Evolutionary conservation across 768 basidiomycete genomes (phyloP).

Genomic region (Mycena sanguinolenta): DNA sequence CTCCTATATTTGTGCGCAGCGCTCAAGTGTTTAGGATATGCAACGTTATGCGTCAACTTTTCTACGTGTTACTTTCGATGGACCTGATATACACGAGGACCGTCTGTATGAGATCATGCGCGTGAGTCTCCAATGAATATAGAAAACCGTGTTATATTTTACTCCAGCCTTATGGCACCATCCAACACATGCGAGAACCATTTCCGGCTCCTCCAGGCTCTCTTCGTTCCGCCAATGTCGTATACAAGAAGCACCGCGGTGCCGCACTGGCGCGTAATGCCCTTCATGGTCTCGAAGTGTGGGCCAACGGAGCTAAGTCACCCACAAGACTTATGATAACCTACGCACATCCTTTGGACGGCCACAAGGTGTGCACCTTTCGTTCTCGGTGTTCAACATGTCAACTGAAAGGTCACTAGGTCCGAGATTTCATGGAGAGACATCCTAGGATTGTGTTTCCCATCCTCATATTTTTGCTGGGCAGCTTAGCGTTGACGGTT

Average conservation of each 20-base stretch:
- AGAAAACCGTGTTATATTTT: background rate
- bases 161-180: constrained; percentile 83
- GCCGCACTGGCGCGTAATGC: constrained; percentile 89
- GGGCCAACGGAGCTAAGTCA: constrained; percentile 29
- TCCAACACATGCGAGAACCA: constrained; percentile 75
- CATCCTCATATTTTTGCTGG: constrained; percentile 87
- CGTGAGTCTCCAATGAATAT: constrained; percentile 55
- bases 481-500: constrained; percentile 90
- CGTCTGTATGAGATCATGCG: constrained; percentile 82
- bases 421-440: constrained; percentile 85
- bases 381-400: background rate
- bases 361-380: constrained; percentile 61
- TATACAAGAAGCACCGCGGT: constrained; percentile 72
- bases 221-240: constrained; percentile 74
- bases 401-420: constrained; percentile 12
- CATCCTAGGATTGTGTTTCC: constrained; percentile 91
- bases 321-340: constrained; percentile 33
- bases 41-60: constrained; percentile 81
- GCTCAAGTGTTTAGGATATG: constrained; percentile 74
- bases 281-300: constrained; percentile 70
- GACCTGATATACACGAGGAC: constrained; percentile 89
- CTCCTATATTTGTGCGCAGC: background rate
- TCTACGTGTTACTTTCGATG: constrained; percentile 87
- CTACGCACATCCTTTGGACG: constrained; percentile 23
- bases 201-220: constrained; percentile 73